Conservation (phyloP, 164 flowering plant species). For the Piper longum region DNA sequence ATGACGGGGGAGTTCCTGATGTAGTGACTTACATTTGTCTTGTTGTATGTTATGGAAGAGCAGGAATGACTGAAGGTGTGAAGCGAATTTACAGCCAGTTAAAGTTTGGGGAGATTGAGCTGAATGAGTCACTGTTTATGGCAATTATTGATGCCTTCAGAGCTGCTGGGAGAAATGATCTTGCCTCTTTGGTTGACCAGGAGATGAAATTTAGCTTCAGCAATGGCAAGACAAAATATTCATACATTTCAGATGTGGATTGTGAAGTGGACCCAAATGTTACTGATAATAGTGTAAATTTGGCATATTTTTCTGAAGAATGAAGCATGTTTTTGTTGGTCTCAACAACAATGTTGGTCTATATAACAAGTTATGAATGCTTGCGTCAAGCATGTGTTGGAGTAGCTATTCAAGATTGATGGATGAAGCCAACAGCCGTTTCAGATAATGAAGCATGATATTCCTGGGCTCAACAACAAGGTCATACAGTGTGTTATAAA, state of each 20-base stretch:
- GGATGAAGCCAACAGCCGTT: too few species aligned
- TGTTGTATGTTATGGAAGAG: slow-evolving; percentile 66
- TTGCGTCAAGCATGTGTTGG: too few species aligned
- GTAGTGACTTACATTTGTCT: slow-evolving; percentile 53
- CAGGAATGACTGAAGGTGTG: slow-evolving; percentile 74
- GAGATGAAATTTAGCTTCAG: slow-evolving; percentile 45
- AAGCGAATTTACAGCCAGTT: slow-evolving; percentile 50
- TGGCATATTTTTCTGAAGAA: neutral
- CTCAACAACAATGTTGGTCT: neutral
- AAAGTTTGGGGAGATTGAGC: slow-evolving; percentile 50
- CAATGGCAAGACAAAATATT: neutral
- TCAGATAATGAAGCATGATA: too few species aligned
- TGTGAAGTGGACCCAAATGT: neutral
- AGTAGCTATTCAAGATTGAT: too few species aligned
- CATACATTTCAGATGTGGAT: slow-evolving; percentile 1
- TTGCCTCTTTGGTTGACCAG: slow-evolving; percentile 47
- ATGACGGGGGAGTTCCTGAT: slow-evolving; percentile 57
- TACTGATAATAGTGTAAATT: neutral
- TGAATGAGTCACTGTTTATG: slow-evolving; percentile 40
- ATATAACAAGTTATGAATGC: too few species aligned
- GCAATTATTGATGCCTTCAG: slow-evolving; percentile 36
- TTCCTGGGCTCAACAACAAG: too few species aligned
- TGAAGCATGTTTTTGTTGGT: neutral
- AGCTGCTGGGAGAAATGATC: slow-evolving; percentile 28
- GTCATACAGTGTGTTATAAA: too few species aligned